Percentiles rank a stretch among this genome's conserved stretches.
Conservation (phyloP, 192 early-diverging fungal genomes). For the Martensiomyces pterosporus region DNA sequence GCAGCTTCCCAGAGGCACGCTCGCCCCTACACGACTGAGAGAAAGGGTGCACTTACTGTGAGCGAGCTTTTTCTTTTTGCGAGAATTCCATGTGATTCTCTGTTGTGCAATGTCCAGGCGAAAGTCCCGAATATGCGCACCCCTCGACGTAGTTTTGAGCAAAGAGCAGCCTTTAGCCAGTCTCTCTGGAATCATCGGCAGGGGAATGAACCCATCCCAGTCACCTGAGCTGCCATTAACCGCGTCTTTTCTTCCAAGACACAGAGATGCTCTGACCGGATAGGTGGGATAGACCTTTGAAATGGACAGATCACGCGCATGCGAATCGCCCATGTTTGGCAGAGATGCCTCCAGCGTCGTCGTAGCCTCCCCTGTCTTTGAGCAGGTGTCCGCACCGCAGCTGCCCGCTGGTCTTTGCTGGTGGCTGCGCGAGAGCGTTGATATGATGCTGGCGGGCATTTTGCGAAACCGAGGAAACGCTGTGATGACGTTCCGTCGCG, state of each 20-base stretch:
- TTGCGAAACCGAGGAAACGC: slow-evolving; percentile 43
- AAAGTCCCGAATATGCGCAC: slow-evolving; percentile 43
- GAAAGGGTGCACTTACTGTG: slow-evolving; percentile 53
- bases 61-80: slow-evolving; percentile 50
- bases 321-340: slow-evolving; percentile 1
- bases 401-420: slow-evolving; percentile 14
- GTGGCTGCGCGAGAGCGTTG: slow-evolving; percentile 21
- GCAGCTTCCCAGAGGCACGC: no score
- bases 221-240: slow-evolving; percentile 14
- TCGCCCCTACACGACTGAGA: no score
- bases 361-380: slow-evolving; percentile 2
- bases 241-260: no score
- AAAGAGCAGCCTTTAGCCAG: slow-evolving; percentile 40
- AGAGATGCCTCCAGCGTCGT: neutral
- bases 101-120: slow-evolving; percentile 51
- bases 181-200: slow-evolving; percentile 30
- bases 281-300: slow-evolving; percentile 18
- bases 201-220: slow-evolving; percentile 3
- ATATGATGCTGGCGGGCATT: slow-evolving; percentile 27
- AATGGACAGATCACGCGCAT: slow-evolving; percentile 17
- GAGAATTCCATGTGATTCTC: slow-evolving; percentile 51
- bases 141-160: slow-evolving; percentile 44
- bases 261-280: slow-evolving; percentile 27
- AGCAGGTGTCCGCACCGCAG: slow-evolving; percentile 13
- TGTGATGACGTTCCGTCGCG: slow-evolving; percentile 35